Evolutionary conservation across 805 yeast species (phyloP).

Genomic region (Isabelozyma heimii): DNA sequence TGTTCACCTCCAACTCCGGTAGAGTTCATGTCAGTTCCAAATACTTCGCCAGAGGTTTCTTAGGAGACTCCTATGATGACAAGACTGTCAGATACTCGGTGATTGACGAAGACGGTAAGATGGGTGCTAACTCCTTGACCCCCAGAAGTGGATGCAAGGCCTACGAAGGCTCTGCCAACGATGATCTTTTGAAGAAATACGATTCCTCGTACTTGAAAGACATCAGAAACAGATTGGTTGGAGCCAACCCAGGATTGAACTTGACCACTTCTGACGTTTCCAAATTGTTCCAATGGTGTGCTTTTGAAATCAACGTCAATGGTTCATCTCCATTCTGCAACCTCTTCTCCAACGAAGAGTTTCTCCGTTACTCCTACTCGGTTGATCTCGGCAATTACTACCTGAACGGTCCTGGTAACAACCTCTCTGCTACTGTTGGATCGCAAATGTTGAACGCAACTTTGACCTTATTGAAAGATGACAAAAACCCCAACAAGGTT

Average conservation of each 20-base stretch:
- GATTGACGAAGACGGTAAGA: slow-evolving; percentile 43
- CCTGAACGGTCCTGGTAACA: slow-evolving; percentile 61
- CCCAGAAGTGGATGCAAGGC: slow-evolving; percentile 47
- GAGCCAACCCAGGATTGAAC: slow-evolving; percentile 51
- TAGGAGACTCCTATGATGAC: slow-evolving; percentile 41
- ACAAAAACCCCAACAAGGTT: slow-evolving; percentile 45
- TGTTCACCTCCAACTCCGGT: slow-evolving; percentile 54
- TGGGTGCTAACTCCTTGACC: slow-evolving; percentile 61
- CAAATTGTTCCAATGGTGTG: slow-evolving; percentile 61
- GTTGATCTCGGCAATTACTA: slow-evolving; percentile 61
- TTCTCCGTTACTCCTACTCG: slow-evolving; percentile 58
- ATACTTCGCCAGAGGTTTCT: slow-evolving; percentile 59
- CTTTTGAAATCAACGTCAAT: slow-evolving; percentile 67
- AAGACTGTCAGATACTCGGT: slow-evolving; percentile 31
- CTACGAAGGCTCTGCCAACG: slow-evolving; percentile 29
- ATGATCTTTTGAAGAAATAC: slow-evolving; percentile 19
- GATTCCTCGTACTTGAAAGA: slow-evolving; percentile 44
- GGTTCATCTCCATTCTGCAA: slow-evolving; percentile 69
- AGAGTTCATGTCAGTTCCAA: slow-evolving; percentile 56
- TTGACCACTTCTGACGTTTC: slow-evolving; percentile 52
- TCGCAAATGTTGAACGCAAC: slow-evolving; percentile 51
- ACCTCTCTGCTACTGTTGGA: slow-evolving; percentile 57
- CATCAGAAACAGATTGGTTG: slow-evolving; percentile 58
- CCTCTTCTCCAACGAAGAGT: slow-evolving; percentile 66
- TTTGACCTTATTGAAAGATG: slow-evolving; percentile 46